Conservation (phyloP, 495 filamentous ascomycete genomes). For the Astrothelium macrocarpum region DNA sequence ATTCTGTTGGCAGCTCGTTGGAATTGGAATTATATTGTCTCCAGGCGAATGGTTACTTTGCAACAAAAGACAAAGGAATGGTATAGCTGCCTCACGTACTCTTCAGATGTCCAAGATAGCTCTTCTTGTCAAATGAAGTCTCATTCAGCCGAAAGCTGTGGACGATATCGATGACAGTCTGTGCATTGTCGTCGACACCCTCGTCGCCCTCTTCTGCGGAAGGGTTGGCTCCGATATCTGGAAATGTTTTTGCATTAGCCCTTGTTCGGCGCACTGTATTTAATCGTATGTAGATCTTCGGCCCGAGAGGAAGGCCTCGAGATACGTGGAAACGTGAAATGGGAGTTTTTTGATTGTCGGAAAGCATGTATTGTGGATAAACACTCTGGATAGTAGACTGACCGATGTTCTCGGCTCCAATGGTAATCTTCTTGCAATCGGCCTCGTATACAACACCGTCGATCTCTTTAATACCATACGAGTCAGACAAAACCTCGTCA, state of each 20-base stretch:
- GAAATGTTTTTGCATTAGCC: conserved; percentile 8
- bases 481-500: conserved; percentile 95
- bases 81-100: conserved; percentile 43
- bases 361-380: neutral
- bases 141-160: conserved; percentile 80
- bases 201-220: conserved; percentile 86
- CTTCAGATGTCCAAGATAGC: conserved; percentile 72
- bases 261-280: neutral
- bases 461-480: conserved; percentile 65
- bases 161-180: conserved; percentile 89
- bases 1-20: too few species aligned
- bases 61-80: too few species aligned
- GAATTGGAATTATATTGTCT: too few species aligned
- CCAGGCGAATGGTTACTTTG: too few species aligned
- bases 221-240: conserved; percentile 91
- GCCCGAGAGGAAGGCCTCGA: neutral
- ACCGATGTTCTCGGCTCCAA: conserved; percentile 67
- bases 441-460: conserved; percentile 74
- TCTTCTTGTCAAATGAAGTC: conserved; percentile 75
- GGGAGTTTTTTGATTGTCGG: neutral
- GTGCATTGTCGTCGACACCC: conserved; percentile 51
- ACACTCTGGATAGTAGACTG: conserved; percentile 25
- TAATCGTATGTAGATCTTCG: too few species aligned
- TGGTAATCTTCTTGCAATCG: conserved; percentile 79
- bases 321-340: too few species aligned